These are phyloP conservation scores for Penicillium sp. DNA, from an alignment of 2,329 filamentous ascomycete species.

Conservation along the genomic window DNA sequence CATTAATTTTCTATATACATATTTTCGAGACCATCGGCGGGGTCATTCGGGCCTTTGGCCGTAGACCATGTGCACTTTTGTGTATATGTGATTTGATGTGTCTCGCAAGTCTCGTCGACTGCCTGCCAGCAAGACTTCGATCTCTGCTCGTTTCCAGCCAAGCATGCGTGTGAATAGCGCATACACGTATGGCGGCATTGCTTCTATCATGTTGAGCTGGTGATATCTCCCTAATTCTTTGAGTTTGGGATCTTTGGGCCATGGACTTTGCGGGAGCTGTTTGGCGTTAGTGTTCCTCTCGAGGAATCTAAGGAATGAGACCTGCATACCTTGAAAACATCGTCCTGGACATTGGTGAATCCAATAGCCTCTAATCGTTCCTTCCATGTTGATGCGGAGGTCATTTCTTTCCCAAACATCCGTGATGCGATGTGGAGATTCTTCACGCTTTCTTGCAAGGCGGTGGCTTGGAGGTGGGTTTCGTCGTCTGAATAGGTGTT, in stretches of 20 bases:
- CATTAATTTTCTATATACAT: conserved; percentile 1
- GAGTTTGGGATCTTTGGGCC: conserved; percentile 48
- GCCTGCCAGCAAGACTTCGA: conserved; percentile 36
- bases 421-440: conserved; percentile 28
- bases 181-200: conserved; percentile 32
- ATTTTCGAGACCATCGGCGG: background rate
- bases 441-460: conserved; percentile 21
- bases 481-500: conserved; percentile 71
- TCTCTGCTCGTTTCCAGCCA: conserved; percentile 34
- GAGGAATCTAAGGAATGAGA: background rate
- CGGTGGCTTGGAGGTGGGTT: conserved; percentile 25
- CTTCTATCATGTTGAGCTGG: conserved; percentile 35
- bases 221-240: conserved; percentile 48
- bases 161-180: conserved; percentile 38
- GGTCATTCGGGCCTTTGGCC: conserved; percentile 22
- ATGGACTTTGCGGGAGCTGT: conserved; percentile 47
- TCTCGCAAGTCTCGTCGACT: conserved; percentile 37
- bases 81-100: conserved; percentile 35
- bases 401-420: conserved; percentile 32
- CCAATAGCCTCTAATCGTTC: conserved; percentile 47
- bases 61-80: conserved; percentile 28
- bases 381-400: conserved; percentile 33
- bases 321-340: conserved; percentile 39
- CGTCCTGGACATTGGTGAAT: conserved; percentile 50
- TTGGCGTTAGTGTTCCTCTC: conserved; percentile 2